A percentile compares a stretch with the other conserved stretches of the same genome.
Evolutionary conservation across 352 stramenopile genomes (phyloP).

Genomic region (Thalassiosira delicatula): DNA sequence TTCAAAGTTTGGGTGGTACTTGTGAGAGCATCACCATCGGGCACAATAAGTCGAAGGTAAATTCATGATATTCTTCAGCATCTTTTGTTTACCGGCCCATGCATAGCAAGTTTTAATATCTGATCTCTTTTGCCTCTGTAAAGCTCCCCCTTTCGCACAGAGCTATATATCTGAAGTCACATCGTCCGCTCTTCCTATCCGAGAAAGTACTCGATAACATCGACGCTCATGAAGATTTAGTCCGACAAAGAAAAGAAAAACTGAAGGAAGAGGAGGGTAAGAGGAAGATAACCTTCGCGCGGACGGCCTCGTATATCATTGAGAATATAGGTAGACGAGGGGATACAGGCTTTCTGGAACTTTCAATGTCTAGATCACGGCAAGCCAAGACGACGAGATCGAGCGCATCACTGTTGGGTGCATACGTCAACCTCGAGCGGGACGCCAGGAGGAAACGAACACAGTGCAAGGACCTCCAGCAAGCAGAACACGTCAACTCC

Average conservation of each 20-base stretch:
- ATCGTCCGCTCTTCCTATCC: constrained; percentile 63
- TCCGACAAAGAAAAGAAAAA: background rate
- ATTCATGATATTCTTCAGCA: too few relatives aligned
- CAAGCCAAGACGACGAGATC: constrained; percentile 41
- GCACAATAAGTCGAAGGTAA: constrained; percentile 83
- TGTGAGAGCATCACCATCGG: constrained; percentile 84
- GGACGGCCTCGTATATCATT: background rate
- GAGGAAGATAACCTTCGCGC: background rate
- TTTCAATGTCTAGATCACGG: background rate
- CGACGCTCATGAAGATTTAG: constrained; percentile 26
- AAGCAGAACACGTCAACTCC: constrained; percentile 42
- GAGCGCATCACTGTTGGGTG: constrained; percentile 43
- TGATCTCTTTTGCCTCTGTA: too few relatives aligned
- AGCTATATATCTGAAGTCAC: constrained; percentile 50
- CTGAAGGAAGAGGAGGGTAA: background rate
- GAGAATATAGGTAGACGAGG: background rate
- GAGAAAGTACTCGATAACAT: constrained; percentile 60
- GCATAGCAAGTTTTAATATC: too few relatives aligned
- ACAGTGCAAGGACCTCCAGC: too few relatives aligned
- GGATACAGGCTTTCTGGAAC: background rate
- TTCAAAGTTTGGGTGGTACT: constrained; percentile 80
- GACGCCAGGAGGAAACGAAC: constrained; percentile 41
- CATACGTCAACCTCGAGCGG: constrained; percentile 60
- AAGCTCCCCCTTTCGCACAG: constrained; percentile 68
- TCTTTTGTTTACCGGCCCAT: too few relatives aligned